Percentiles rank a stretch among this genome's conserved stretches.
These are phyloP conservation scores for Beauveria scarabaeidicola DNA, from an alignment of 2,329 filamentous ascomycete species.

Conservation along the genomic window DNA sequence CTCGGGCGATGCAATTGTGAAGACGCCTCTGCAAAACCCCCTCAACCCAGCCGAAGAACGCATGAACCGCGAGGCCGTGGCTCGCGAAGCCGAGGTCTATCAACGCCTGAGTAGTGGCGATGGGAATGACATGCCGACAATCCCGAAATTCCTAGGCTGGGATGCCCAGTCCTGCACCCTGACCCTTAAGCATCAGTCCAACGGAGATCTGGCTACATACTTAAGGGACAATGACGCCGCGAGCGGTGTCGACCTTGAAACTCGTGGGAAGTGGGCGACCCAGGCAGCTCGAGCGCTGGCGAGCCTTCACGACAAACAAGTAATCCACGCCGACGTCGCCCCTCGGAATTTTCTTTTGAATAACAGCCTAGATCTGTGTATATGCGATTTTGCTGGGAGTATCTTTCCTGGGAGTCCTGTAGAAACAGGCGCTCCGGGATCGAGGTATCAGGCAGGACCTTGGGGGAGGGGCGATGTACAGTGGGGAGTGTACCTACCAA, in stretches of 20 bases:
- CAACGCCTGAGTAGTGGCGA: conserved; percentile 14
- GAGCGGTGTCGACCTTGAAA: conserved; percentile 6
- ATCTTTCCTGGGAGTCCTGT: conserved; percentile 20
- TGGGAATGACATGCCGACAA: conserved; percentile 9
- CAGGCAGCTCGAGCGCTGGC: conserved; percentile 26
- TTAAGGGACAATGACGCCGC: conserved; percentile 9
- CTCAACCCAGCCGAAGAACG: conserved; percentile 2
- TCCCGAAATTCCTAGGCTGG: conserved; percentile 18
- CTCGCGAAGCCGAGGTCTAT: conserved; percentile 20
- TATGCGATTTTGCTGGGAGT: conserved; percentile 29
- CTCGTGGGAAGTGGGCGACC: conserved; percentile 22
- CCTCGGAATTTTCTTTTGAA: conserved; percentile 31
- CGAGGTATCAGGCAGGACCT: conserved; percentile 18
- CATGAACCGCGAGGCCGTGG: conserved; percentile 14
- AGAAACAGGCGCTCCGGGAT: conserved; percentile 15
- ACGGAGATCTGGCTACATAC: conserved; percentile 20
- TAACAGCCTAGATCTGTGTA: conserved; percentile 24
- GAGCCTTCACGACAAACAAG: conserved; percentile 26
- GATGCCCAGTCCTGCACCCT: conserved; percentile 17
- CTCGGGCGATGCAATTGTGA: conserved; percentile 17
- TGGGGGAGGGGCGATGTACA: conserved; percentile 18
- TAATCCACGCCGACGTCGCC: conserved; percentile 32
- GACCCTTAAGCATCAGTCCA: conserved; percentile 20
- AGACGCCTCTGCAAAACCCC: conserved; percentile 17
- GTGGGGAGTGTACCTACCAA: conserved; percentile 18